These are phyloP conservation scores for Hibiscus syriacus DNA, from an alignment of 345 rosid genomes.

Conservation along the genomic window DNA sequence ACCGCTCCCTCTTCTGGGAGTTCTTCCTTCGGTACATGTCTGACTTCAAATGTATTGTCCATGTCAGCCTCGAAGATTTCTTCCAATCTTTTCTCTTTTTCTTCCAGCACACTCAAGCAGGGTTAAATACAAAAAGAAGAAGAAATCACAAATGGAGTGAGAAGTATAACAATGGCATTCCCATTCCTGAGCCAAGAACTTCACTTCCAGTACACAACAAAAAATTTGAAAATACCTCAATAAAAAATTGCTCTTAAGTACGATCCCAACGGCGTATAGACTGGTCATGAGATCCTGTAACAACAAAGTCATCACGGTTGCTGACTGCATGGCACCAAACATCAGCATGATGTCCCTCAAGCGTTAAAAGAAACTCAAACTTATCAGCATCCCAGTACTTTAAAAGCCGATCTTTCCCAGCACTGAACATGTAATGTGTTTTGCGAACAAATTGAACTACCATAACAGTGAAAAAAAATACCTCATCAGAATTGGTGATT, in stretches of 20 bases:
- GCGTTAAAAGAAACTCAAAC: too few species aligned
- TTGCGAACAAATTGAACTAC: conserved; percentile 82
- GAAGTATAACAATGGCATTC: neutral
- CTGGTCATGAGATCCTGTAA: too few species aligned
- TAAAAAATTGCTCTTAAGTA: conserved; percentile 88
- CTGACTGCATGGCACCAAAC: too few species aligned
- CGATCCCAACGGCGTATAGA: conserved; percentile 97
- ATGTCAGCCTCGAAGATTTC: conserved; percentile 78
- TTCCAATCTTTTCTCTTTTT: too few species aligned
- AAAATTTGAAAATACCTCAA: conserved; percentile 84
- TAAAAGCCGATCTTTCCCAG: conserved; percentile 93
- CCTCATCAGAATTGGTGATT: conserved; percentile 19
- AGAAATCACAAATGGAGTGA: neutral
- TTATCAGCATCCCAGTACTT: too few species aligned
- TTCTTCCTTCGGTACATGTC: conserved; percentile 55
- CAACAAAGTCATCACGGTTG: too few species aligned
- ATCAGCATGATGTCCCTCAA: too few species aligned
- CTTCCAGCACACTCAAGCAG: too few species aligned
- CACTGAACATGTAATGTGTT: conserved; percentile 88
- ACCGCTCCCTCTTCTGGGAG: conserved; percentile 90
- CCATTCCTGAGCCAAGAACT: neutral
- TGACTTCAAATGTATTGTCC: conserved; percentile 57
- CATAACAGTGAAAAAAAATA: conserved; percentile 65
- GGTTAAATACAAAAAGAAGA: too few species aligned
- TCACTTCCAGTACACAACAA: neutral